phyloP scores from a whole-genome alignment of 2,329 filamentous ascomycete genomes.

The Clonostachys sp. region DNA sequence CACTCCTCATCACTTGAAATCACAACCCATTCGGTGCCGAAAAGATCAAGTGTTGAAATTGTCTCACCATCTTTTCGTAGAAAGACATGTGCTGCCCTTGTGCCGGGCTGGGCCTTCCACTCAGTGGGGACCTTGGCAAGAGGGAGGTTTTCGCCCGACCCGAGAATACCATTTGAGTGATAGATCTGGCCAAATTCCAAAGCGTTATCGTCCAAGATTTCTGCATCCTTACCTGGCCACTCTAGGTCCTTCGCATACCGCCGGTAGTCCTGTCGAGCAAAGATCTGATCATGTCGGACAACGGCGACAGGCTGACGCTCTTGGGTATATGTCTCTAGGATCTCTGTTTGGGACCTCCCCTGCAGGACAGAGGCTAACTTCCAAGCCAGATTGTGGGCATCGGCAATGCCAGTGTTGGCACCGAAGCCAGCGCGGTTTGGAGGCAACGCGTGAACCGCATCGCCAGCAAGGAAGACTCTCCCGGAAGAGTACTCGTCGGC shows the following conservation, averaged over 20 bases:
- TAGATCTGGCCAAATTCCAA: slow-evolving; percentile 1
- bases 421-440: slow-evolving; percentile 25
- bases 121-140: slow-evolving; percentile 9
- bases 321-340: slow-evolving; percentile 29
- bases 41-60: not conserved
- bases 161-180: not conserved
- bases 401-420: slow-evolving; percentile 25
- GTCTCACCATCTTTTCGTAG: slow-evolving; percentile 1
- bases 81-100: slow-evolving; percentile 10
- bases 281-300: slow-evolving; percentile 14
- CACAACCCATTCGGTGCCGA: not conserved
- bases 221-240: slow-evolving; percentile 2
- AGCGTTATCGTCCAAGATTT: not conserved
- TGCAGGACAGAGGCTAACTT: slow-evolving; percentile 27
- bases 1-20: not conserved
- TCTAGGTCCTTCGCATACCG: slow-evolving; percentile 2
- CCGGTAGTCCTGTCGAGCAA: slow-evolving; percentile 11
- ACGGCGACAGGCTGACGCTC: slow-evolving; percentile 28
- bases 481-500: slow-evolving; percentile 17
- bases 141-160: slow-evolving; percentile 1
- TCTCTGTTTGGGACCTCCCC: slow-evolving; percentile 6
- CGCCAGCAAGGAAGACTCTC: slow-evolving; percentile 23
- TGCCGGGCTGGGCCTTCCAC: slow-evolving; percentile 13
- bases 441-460: slow-evolving; percentile 24
- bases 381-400: slow-evolving; percentile 36